Percentiles rank a stretch among this genome's conserved stretches.
Conservation (phyloP, 176 grass and related monocot genomes). For the Lolium multiflorum region DNA sequence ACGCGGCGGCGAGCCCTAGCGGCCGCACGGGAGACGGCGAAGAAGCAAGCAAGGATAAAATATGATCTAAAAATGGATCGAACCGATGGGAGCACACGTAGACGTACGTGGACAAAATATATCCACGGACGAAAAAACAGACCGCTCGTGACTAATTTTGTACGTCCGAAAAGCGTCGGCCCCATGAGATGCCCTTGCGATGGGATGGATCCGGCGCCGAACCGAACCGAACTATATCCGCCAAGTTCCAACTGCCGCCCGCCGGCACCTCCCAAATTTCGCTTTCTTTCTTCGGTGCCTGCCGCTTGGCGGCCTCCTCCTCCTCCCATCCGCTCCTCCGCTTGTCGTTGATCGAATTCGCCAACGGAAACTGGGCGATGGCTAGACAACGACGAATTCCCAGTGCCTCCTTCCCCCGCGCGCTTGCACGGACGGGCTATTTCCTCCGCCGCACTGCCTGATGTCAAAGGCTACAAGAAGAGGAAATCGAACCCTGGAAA, state of each 20-base stretch:
- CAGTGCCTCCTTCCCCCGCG: background rate
- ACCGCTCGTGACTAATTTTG: too few relatives aligned
- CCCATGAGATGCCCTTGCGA: too few relatives aligned
- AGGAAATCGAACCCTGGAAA: background rate
- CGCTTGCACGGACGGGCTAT: background rate
- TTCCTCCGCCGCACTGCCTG: background rate
- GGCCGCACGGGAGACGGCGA: too few relatives aligned
- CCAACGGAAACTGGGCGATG: background rate
- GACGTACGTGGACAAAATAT: too few relatives aligned
- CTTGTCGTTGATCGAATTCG: background rate
- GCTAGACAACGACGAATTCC: background rate
- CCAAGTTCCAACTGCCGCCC: constrained; percentile 20
- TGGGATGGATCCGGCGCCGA: too few relatives aligned
- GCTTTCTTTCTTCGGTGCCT: background rate
- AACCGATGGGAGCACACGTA: too few relatives aligned
- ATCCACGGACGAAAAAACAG: too few relatives aligned
- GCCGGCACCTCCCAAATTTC: constrained; percentile 6
- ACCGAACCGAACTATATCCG: too few relatives aligned
- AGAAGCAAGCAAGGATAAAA: too few relatives aligned
- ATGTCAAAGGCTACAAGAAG: background rate
- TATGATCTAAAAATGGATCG: too few relatives aligned
- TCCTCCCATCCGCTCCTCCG: background rate
- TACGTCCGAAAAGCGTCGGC: too few relatives aligned
- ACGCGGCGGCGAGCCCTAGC: too few relatives aligned
- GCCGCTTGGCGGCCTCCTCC: background rate